A percentile compares a stretch with the other conserved stretches of the same genome.
These are phyloP conservation scores for Tylopilus plumbeoviolaceoides DNA, from an alignment of 768 basidiomycete species.

Conservation along the genomic window DNA sequence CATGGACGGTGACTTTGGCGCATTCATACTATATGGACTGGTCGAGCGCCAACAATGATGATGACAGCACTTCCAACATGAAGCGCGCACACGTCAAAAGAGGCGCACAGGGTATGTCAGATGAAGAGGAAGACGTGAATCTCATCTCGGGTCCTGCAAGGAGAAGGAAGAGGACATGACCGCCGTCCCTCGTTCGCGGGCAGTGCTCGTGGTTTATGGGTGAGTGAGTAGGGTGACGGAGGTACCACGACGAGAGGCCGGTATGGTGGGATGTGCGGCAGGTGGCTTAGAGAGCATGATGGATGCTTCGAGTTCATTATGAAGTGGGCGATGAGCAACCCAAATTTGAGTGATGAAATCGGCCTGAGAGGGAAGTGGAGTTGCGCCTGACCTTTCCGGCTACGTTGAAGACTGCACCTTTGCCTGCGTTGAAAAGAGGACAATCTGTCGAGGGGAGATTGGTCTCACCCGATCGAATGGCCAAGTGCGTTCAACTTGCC, in stretches of 20 bases:
- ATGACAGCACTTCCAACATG: no score
- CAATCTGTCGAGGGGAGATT: conserved; percentile 44
- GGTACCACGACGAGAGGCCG: conserved; percentile 55
- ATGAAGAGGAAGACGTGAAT: no score
- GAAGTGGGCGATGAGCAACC: not conserved
- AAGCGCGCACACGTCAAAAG: no score
- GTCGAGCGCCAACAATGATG: no score
- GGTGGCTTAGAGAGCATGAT: conserved; percentile 81
- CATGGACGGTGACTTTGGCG: no score
- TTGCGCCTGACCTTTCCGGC: conserved; percentile 63
- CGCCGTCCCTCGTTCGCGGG: no score
- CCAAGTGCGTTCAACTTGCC: conserved; percentile 34
- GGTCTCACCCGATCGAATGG: not conserved
- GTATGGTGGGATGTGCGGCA: conserved; percentile 54
- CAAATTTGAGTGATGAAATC: not conserved
- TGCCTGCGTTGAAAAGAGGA: conserved; percentile 74
- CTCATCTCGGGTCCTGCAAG: no score
- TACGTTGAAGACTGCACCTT: conserved; percentile 79
- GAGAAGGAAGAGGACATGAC: no score
- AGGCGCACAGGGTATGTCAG: no score
- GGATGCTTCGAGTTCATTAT: conserved; percentile 83
- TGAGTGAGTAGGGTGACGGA: conserved; percentile 67
- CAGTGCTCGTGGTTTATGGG: no score
- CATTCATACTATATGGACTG: no score
- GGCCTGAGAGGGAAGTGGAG: not conserved